Conservation (phyloP, 2,329 filamentous ascomycete genomes). For the Cytospora piceicola region DNA sequence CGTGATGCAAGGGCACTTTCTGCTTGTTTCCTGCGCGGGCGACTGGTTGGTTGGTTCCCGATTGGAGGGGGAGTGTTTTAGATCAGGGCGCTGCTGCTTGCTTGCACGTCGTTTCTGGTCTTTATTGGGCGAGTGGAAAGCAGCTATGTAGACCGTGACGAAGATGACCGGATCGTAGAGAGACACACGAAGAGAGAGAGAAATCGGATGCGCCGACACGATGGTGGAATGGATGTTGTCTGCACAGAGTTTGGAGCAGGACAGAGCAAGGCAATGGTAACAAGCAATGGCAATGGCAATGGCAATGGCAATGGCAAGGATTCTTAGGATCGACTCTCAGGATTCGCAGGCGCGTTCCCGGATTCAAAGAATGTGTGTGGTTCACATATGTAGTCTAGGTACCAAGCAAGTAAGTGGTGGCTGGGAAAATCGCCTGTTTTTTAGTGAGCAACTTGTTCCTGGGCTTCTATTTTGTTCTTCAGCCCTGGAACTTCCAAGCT, state of each 20-base stretch:
- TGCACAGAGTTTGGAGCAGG: neutral
- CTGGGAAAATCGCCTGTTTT: neutral
- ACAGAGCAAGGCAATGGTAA: neutral
- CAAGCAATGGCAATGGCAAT: neutral
- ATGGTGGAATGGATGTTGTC: neutral
- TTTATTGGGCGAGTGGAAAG: neutral
- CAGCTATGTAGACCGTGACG: neutral
- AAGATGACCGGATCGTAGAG: neutral
- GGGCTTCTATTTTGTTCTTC: neutral
- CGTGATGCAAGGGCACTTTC: neutral
- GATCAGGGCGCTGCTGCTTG: neutral
- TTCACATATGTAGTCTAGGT: neutral
- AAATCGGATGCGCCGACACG: neutral
- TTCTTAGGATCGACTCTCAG: neutral
- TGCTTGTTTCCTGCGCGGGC: neutral
- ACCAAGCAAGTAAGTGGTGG: neutral
- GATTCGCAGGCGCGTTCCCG: constrained; percentile 2
- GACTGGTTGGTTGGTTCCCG: neutral
- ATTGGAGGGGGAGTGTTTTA: neutral
- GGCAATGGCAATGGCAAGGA: neutral
- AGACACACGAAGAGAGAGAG: neutral
- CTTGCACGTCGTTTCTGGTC: neutral
- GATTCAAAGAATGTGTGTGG: neutral
- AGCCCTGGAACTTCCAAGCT: neutral
- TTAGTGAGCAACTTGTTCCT: neutral